Percentiles rank a stretch among this genome's conserved stretches.
phyloP scores from a whole-genome alignment of 2,329 filamentous ascomycete genomes.

The Claviceps pusilla region DNA sequence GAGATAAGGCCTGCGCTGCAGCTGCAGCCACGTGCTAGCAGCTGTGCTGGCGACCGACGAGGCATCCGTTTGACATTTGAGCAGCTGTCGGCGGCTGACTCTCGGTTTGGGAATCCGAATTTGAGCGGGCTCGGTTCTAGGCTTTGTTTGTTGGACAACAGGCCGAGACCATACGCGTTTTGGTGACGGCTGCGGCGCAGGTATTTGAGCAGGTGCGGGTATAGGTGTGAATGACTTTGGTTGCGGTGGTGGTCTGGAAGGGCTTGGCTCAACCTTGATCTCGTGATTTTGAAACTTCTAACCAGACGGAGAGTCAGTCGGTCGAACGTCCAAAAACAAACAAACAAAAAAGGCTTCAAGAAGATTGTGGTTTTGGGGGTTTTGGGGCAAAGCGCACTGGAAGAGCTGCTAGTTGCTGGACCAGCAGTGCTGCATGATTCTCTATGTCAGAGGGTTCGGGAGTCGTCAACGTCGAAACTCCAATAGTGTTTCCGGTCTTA shows the following conservation, averaged over 20 bases:
- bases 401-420: constrained; percentile 9
- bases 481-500: constrained; percentile 11
- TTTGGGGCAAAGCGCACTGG: constrained; percentile 8
- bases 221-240: neutral
- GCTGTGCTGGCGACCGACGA: neutral
- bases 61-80: neutral
- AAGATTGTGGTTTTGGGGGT: neutral
- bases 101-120: neutral
- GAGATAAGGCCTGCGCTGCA: constrained; percentile 13
- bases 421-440: constrained; percentile 7
- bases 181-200: neutral
- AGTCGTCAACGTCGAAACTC: constrained; percentile 3
- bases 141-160: neutral
- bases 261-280: neutral
- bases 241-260: neutral
- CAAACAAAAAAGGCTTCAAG: neutral
- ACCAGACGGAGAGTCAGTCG: neutral
- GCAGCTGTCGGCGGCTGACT: neutral
- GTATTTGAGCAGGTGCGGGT: neutral
- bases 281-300: constrained; percentile 1
- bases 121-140: neutral
- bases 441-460: constrained; percentile 10
- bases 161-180: neutral
- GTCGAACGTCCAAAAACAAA: neutral
- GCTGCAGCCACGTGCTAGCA: constrained; percentile 2